Conservation (phyloP, 495 filamentous ascomycete species). For the Oidiodendron maius region DNA sequence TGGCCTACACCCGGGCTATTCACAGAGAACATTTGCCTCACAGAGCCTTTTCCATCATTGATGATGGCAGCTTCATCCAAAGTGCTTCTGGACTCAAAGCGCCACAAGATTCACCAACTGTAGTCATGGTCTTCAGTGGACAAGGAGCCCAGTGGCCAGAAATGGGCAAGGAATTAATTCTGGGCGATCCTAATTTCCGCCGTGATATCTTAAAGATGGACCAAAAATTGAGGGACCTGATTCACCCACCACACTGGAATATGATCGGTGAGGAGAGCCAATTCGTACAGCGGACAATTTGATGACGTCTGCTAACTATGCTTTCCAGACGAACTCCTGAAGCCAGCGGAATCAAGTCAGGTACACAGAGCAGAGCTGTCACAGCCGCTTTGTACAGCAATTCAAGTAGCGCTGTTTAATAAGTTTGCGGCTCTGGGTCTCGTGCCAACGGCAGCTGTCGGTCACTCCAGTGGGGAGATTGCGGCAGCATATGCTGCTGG, state of each 20-base stretch:
- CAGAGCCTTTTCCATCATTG: no score
- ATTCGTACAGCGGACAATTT: constrained; percentile 23
- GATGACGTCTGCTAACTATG: constrained; percentile 28
- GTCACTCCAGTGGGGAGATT: constrained; percentile 65
- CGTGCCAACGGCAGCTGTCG: constrained; percentile 45
- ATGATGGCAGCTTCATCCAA: no score
- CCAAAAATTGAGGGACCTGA: not conserved
- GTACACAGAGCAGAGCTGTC: constrained; percentile 13
- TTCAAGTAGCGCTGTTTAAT: constrained; percentile 49
- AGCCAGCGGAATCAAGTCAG: constrained; percentile 37
- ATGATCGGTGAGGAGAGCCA: constrained; percentile 8
- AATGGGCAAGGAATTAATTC: constrained; percentile 49
- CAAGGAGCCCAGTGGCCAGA: constrained; percentile 42
- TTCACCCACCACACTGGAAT: not conserved
- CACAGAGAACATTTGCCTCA: no score
- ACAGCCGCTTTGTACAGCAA: constrained; percentile 45
- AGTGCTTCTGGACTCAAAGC: no score
- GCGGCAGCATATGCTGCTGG: constrained; percentile 48
- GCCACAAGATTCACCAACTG: no score
- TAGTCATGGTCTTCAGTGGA: constrained; percentile 16
- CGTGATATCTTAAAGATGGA: constrained; percentile 14
- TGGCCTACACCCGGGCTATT: no score
- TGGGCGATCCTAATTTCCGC: constrained; percentile 29
- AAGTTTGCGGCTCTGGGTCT: constrained; percentile 49
- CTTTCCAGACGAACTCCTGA: constrained; percentile 26